Evolutionary conservation across 2,329 filamentous ascomycete genomes (phyloP).

Genomic region (Verticillium dahliae): DNA sequence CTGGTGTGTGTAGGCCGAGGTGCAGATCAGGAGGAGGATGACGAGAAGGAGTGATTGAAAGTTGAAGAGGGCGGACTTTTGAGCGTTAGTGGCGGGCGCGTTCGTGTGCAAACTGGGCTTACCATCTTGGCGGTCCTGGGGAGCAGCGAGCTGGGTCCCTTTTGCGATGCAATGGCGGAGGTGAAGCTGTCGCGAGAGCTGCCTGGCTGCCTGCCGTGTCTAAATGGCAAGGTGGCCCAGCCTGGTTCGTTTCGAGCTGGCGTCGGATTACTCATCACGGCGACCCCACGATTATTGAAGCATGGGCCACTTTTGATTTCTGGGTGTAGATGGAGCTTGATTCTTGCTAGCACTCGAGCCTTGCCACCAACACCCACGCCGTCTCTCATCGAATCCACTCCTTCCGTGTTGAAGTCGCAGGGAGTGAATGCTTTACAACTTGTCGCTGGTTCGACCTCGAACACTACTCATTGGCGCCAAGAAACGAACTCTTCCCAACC

Average conservation of each 20-base stretch:
- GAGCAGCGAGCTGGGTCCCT: background rate
- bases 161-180: background rate
- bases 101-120: background rate
- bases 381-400: background rate
- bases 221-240: background rate
- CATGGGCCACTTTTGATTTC: background rate
- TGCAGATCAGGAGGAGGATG: conserved; percentile 91
- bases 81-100: conserved; percentile 1
- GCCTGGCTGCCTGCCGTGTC: background rate
- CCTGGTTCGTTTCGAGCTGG: background rate
- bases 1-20: conserved; percentile 86
- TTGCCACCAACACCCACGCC: background rate
- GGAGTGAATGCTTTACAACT: background rate
- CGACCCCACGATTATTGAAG: background rate
- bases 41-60: conserved; percentile 96
- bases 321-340: background rate
- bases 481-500: background rate
- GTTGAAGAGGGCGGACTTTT: conserved; percentile 92
- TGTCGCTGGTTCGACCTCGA: background rate
- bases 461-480: background rate
- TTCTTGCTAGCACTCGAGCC: background rate
- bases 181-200: background rate
- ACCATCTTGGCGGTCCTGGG: conserved; percentile 16
- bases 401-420: background rate
- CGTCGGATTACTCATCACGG: background rate